Percentiles rank a stretch among this genome's conserved stretches.
These are phyloP conservation scores for Pistacia vera DNA, from an alignment of 345 rosid genomes.

Conservation along the genomic window DNA sequence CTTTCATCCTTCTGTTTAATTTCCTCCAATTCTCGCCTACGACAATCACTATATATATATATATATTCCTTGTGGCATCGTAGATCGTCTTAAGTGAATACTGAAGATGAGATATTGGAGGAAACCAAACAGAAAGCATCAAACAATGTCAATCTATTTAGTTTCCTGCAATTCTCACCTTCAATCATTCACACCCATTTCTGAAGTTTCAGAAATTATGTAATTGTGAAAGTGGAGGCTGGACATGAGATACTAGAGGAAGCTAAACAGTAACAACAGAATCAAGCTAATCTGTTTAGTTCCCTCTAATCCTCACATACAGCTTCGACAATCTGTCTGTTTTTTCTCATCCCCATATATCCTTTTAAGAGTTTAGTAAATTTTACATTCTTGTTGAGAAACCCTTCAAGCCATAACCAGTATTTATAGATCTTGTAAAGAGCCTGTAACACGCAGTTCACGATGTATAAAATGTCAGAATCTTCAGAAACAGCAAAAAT, in stretches of 20 bases:
- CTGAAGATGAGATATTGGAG: slow-evolving; percentile 1
- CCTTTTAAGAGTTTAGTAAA: background rate
- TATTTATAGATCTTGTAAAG: background rate
- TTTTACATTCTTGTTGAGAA: background rate
- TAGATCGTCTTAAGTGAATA: background rate
- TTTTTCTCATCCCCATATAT: background rate
- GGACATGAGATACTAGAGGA: slow-evolving; percentile 15
- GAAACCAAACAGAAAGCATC: slow-evolving; percentile 1
- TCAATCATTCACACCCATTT: too few relatives aligned
- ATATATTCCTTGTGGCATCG: too few relatives aligned
- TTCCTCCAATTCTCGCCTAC: background rate
- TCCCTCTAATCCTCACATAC: slow-evolving; percentile 7
- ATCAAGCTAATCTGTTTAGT: background rate
- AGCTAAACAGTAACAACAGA: background rate
- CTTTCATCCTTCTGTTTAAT: background rate
- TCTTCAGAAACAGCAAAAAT: slow-evolving; percentile 1
- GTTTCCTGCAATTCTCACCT: background rate
- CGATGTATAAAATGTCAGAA: background rate
- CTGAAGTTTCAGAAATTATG: too few relatives aligned
- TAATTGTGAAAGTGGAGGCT: background rate
- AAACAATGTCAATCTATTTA: too few relatives aligned
- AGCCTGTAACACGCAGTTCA: background rate
- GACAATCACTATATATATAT: background rate
- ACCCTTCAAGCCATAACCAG: background rate
- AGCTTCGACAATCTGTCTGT: background rate